Evolutionary conservation across 2,329 filamentous ascomycete genomes (phyloP), one percentile per base, ranked within the genome.

Genomic region (Colletotrichum godetiae): DNA sequence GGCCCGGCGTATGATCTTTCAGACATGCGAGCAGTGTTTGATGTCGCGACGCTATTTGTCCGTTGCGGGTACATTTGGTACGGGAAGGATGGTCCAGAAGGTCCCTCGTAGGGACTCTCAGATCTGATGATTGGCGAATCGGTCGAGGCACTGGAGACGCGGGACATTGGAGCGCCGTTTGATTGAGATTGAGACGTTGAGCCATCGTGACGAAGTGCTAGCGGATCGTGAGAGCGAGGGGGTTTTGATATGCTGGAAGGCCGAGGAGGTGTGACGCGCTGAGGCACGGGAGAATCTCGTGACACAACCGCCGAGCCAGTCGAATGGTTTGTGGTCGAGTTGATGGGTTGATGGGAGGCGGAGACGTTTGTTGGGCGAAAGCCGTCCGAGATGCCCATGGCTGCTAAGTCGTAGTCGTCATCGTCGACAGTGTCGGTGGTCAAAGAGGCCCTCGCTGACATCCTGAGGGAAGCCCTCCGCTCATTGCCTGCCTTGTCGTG

Each of bases 11-110:
- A 90, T 3, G 91, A 88, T 79, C 84, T 88, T 79, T 88, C 90
- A 10, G 88, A 82, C 15, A 88, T 87, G 29, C 88, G 89, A 57
- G 89, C 84, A 13, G 94, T 95, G 8, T 93, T 92, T 15, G 91
- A 90, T 24, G 94, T 94, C n/a, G 91, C 89, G 49, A 93, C 85
- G 79, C 94, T 95, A 29, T 92, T 89, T 68, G 84, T 84, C 65
- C 91, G 89, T 80, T 97, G 95, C 7, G 92, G 90, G 81, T 97
- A 97, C 90, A 96, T 92, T 77, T 90, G 90, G 80, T 97, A 97
- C 0, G 94, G 94, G 81, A 97, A 93, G 66, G 94, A 97, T 22
- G 95, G 94, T 3, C 92, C 92, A 4, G 89, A 91, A 1, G 91
- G 89, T 7, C 92, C 93, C 66, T 89, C 89, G 76, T 95, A 94